Evolutionary conservation across 345 rosid species (phyloP), one percentile per base, ranked within the genome.

Genomic region (Arabidopsis suecica): DNA sequence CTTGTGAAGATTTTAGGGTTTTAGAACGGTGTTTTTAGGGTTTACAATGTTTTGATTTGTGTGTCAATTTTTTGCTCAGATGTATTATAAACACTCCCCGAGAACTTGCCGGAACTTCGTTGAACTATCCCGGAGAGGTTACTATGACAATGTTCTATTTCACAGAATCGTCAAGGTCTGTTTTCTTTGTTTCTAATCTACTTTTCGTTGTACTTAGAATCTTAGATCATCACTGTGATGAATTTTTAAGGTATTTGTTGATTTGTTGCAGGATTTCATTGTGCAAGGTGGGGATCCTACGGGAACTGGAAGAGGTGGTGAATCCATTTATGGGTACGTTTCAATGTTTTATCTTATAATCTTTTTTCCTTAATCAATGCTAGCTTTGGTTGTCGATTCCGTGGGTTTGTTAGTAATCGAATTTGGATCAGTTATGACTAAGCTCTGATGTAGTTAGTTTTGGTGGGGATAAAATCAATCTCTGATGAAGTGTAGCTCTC

Each of bases 281-380:
- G 94, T 95, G 66, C 98, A 95, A 87, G 98, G 99, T 71, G 99
- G 99, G 23, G 98, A 95, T 83, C 99, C 97, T 45, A 95, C 99
- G 0, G 99, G 94, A 45, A 92, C 99, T 55, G 99, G 98, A 74
- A 88, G 92, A 75, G 97, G 97, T 18, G 97, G 97, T 61, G 87
- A 90, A 78, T 92, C 98, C 62, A 92, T 91, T 45, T 94, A 91
- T 38, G 98, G 96, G 97, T 94, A 84, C 70, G 69, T 54, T 45
- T 60, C 37, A 40, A 9, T 32, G 16, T 23, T 55, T 73, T 14
- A 4, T 33, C 54, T 51, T 5, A n/a, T 25, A 25, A 16, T 32
- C 1, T 6, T 10, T 16, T 18, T 57, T 58, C 47, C 34, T 61
- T 37, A 3, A 30, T 10, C 57, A 44, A 7, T 51, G 33, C 7